Evolutionary conservation across 169 alveolate genomes (phyloP), one percentile per base, ranked within the genome.

Genomic region (Plasmodium malariae): DNA sequence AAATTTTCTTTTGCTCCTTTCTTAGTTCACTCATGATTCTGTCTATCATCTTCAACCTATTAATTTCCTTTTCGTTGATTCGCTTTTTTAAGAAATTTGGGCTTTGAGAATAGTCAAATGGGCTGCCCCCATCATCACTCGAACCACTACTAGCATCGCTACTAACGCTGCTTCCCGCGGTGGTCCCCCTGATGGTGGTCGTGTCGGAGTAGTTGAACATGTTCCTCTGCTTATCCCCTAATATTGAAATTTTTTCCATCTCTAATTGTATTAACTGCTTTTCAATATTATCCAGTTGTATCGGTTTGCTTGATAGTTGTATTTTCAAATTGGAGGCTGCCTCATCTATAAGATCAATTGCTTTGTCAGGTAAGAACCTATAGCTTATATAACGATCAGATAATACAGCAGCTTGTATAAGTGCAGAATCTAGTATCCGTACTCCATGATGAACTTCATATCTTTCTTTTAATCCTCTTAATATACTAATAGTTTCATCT

Each of bases 381-480:
- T 74, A 63, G 85, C 87, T 92, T 45, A 88, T 93, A 69, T 95
- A 95, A 6, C 96, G 88, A 87, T 93, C 97, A 28, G 97, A 93
- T 43, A 96, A 90, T 19, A 92, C 94, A 5, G 97, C 97, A 0
- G 98, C 98, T 40, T 94, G 97, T 9, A 96, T 95, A 32, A 96
- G 94, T 21, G 98, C 96, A 0, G 96, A 93, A 71, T 96, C 98
- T 51, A 93, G 74, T 19, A 96, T 96, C 54, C 97, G 93, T 5
- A 96, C 97, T 1, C 98, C 97, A 78, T 96, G 98, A 80, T 95
- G 98, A 12, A 96, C 97, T 14, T 94, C 98, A 63, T 95, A 96
- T 17, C 97, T 87, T 73, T 91, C 98, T 49, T 96, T 95, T 49
- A 96, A 88, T 30, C 98, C 98, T 19, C 98, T 92, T 19, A 96